Evolutionary conservation across 208 protist genomes (phyloP).

Genomic region (Naegleria gruberi): DNA sequence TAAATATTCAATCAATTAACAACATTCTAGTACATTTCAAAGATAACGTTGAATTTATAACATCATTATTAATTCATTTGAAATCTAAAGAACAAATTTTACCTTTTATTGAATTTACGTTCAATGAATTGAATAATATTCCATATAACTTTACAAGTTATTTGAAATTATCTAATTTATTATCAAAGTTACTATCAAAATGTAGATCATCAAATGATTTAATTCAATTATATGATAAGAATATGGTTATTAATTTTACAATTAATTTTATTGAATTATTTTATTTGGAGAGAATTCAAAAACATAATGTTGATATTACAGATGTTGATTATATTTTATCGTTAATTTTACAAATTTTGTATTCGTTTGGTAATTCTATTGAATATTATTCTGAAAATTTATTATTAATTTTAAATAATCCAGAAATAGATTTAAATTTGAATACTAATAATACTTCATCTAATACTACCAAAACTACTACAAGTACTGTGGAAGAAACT

Average conservation of each 20-base stretch:
- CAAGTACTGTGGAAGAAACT: too few species aligned
- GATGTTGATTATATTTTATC: slow-evolving; percentile 10
- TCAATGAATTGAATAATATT: not conserved
- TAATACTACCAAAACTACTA: too few species aligned
- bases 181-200: slow-evolving; percentile 15
- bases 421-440: too few species aligned
- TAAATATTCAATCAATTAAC: not conserved
- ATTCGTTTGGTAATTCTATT: not conserved
- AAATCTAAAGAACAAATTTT: not conserved
- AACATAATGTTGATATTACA: not conserved
- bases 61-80: not conserved
- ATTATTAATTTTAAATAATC: too few species aligned
- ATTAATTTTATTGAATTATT: not conserved
- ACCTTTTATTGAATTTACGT: not conserved
- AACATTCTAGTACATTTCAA: not conserved
- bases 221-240: not conserved
- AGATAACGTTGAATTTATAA: slow-evolving; percentile 1
- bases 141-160: not conserved
- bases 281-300: not conserved
- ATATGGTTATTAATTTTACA: not conserved
- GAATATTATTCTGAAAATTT: too few species aligned
- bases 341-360: not conserved
- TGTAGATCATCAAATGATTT: not conserved
- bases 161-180: slow-evolving; percentile 19
- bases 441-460: too few species aligned